Base-by-base conservation (phyloP, 176 grass and related monocot species). In the Triticum dicoccoides region DNA sequence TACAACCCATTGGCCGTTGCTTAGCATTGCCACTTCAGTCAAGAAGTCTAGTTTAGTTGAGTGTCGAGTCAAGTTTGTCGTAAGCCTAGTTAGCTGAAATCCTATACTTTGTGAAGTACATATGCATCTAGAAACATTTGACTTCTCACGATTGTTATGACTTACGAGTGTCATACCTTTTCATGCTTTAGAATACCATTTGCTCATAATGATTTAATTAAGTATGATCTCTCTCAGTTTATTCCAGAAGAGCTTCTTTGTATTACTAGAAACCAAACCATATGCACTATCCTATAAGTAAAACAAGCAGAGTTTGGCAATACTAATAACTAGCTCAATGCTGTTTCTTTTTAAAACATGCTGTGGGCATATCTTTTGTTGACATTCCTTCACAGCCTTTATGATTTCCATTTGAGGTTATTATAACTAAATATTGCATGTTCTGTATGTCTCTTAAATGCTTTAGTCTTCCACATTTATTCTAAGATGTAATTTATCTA, bases 241-340 rank as follows among this genome's bases (percentile, higher is more conserved):
- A 23, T 83, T 78, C 10, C 18, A 30, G 25, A 63, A 38, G 38
- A 65, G n/a, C 24, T 23, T 69, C 32, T 29, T 87, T 87, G 15
- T 44, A 79, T 88, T 39, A 63, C 37, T 78, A 33, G 32, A 88
- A 78, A 79, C 35, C 74, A 38, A 65, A 84, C 18, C 34, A 65
- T 65, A 75, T 75, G 24, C 27, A 49, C 18, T 78, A 8, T 76
- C 24, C 11, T 38, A 44, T 32, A 9, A 8, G 30, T 76, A 59
- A 61, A 86, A 68, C 58, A 52, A 75, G 21, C 42, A 74, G 21
- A 65, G 14, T 0, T 3, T 76, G 10, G 4, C n/a, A 27, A 81
- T 38, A 54, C 20, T 51, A 51, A 30, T 30, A 3, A 42, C 71
- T 27, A 17, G 45, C 58, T 65, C n/a, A 74, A 52, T 47, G 7